Conservation (phyloP, 768 basidiomycete species). For the Xerocomellus intermedius region DNA sequence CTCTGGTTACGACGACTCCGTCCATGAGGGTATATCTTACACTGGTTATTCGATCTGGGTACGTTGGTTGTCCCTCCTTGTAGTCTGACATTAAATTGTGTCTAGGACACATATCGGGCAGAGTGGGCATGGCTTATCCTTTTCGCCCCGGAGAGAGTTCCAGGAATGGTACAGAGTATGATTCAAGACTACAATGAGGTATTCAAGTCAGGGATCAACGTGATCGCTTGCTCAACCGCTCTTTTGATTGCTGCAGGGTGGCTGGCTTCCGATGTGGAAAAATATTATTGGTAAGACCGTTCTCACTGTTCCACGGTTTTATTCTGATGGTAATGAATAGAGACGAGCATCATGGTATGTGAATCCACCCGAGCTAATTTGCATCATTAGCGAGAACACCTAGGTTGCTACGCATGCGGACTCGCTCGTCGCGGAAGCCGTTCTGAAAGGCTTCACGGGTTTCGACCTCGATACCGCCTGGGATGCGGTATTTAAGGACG, state of each 20-base stretch:
- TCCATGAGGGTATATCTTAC: slow-evolving; percentile 69
- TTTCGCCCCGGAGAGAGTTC: slow-evolving; percentile 72
- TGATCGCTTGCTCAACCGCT: not conserved
- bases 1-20: slow-evolving; percentile 68
- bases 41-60: slow-evolving; percentile 84
- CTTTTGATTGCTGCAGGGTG: slow-evolving; percentile 42
- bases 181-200: slow-evolving; percentile 73
- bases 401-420: slow-evolving; percentile 79
- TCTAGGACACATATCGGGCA: slow-evolving; percentile 74
- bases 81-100: not conserved
- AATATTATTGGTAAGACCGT: slow-evolving; percentile 59
- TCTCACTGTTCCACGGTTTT: not conserved
- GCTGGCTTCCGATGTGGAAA: slow-evolving; percentile 92
- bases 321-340: slow-evolving; percentile 24
- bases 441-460: slow-evolving; percentile 59
- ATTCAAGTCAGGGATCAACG: not conserved
- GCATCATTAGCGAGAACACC: not conserved
- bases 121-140: slow-evolving; percentile 79
- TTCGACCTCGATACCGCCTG: slow-evolving; percentile 67
- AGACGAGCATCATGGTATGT: slow-evolving; percentile 80
- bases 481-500: slow-evolving; percentile 75
- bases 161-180: slow-evolving; percentile 78
- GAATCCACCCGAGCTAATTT: not conserved
- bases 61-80: slow-evolving; percentile 10
- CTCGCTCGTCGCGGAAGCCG: slow-evolving; percentile 72